Base-by-base conservation (phyloP, 176 grass and related monocot species). In the Avena insularis region DNA sequence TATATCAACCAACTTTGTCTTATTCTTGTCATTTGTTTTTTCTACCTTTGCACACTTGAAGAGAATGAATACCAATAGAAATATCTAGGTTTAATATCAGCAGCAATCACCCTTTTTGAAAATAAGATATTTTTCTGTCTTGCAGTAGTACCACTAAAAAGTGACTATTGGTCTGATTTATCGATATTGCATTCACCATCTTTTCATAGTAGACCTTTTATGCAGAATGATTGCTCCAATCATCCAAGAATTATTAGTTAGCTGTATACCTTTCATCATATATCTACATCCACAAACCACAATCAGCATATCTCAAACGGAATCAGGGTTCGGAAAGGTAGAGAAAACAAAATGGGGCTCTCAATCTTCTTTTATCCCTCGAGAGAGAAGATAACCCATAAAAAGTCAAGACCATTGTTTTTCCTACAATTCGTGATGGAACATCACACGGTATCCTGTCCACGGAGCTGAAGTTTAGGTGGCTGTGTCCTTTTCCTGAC, bases 401-500 rank as follows among this genome's bases (percentile, higher is more conserved):
- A 79, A 79, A 92, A 86, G 72, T 31, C 50, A 57, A 81, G 79
- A 78, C 45, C 49, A 58, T 72, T 60, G 65, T 88, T 15, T 92
- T 86, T 69, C 29, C 58, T 58, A 85, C 60, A 69, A 61, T 70
- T 33, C 45, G 21, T 70, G 79, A 90, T 83, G 72, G 72, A 92
- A 78, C 77, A 73, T 21, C 59, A 58, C 55, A 45, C 23, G 15
- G 73, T 70, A 74, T 72, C 62, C 66, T 89, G 72, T 76, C 85
- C 83, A 81, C 77, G 79, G 82, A 71, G 20, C 73, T 85, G 38
- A 86, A 77, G 46, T n/a, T 88, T 88, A 76, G 82, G 87, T 83
- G 43, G 35, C 17, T 47, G 68, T 80, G 86, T 83, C 84, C 78
- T 86, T 92, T 86, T 90, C 84, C 83, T 84, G 62, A 71, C 80